phyloP scores from a whole-genome alignment of 345 rosid species.

The Anacardium occidentale region DNA sequence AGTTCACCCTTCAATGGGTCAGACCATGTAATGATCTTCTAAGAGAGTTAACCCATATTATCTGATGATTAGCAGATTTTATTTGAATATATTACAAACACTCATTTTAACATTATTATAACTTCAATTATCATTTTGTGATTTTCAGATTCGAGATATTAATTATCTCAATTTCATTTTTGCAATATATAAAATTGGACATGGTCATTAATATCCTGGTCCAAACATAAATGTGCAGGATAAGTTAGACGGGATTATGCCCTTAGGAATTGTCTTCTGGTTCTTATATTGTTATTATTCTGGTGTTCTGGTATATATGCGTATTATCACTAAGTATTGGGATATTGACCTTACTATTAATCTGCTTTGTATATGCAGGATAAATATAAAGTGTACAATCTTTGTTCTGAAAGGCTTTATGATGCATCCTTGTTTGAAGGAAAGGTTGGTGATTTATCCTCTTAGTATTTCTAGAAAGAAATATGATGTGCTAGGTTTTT shows the following conservation, averaged over 20 bases:
- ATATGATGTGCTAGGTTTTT: neutral
- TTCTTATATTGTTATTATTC: neutral
- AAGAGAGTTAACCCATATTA: no score
- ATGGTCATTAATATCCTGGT: no score
- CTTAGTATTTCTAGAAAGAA: neutral
- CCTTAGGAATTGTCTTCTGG: neutral
- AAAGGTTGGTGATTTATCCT: constrained; percentile 46
- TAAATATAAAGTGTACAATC: constrained; percentile 88
- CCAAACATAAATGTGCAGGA: neutral
- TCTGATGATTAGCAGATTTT: no score
- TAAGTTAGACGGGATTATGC: neutral
- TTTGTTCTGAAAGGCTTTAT: constrained; percentile 85
- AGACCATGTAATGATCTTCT: no score
- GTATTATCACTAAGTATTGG: constrained; percentile 8
- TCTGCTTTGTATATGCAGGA: constrained; percentile 42
- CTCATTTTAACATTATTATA: no score
- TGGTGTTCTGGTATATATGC: constrained; percentile 1
- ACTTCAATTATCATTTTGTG: no score
- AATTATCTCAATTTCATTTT: no score
- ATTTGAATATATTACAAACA: no score
- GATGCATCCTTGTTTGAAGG: constrained; percentile 89
- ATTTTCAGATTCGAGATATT: no score
- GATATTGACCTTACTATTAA: neutral
- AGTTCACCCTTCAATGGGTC: no score
- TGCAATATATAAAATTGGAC: no score